Evolutionary conservation across 805 yeast species (phyloP).

Genomic region (Wickerhamomyces mucosus): DNA sequence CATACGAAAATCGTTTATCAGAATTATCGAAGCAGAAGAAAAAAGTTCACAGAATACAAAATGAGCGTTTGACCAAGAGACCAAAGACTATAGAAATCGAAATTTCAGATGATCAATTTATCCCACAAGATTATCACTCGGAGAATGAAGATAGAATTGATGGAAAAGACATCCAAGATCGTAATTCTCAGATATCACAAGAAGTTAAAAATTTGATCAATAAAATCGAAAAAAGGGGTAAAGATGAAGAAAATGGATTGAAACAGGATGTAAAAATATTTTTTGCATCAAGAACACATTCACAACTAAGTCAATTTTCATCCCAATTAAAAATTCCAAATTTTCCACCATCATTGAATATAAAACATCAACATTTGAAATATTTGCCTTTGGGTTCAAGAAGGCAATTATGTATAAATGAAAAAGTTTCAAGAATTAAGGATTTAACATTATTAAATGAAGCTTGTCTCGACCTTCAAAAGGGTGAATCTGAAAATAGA

Average conservation of each 20-base stretch:
- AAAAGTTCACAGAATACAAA: slow-evolving; percentile 5
- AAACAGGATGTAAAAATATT: slow-evolving; percentile 38
- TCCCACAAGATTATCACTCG: slow-evolving; percentile 30
- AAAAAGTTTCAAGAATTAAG: slow-evolving; percentile 39
- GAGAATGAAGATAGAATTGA: slow-evolving; percentile 18
- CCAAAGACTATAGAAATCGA: slow-evolving; percentile 20
- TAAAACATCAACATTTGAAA: slow-evolving; percentile 44
- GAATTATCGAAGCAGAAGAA: slow-evolving; percentile 17
- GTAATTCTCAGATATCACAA: slow-evolving; percentile 25
- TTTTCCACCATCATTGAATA: slow-evolving; percentile 52
- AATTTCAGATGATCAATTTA: slow-evolving; percentile 28
- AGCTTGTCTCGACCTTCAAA: slow-evolving; percentile 66
- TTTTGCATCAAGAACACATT: slow-evolving; percentile 84
- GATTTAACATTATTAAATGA: slow-evolving; percentile 60
- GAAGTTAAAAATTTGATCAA: slow-evolving; percentile 43
- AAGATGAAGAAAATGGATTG: slow-evolving; percentile 12
- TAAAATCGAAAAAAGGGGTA: slow-evolving; percentile 26
- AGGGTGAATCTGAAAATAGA: slow-evolving; percentile 19
- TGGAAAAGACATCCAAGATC: slow-evolving; percentile 10
- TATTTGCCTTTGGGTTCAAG: slow-evolving; percentile 74
- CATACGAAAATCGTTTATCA: slow-evolving; percentile 27
- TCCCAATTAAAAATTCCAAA: slow-evolving; percentile 54
- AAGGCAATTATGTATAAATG: slow-evolving; percentile 75
- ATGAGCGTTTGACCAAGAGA: slow-evolving; percentile 13
- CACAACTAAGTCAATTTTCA: slow-evolving; percentile 76